Conservation (phyloP, 257 asterid species). For the Rhazya stricta region DNA sequence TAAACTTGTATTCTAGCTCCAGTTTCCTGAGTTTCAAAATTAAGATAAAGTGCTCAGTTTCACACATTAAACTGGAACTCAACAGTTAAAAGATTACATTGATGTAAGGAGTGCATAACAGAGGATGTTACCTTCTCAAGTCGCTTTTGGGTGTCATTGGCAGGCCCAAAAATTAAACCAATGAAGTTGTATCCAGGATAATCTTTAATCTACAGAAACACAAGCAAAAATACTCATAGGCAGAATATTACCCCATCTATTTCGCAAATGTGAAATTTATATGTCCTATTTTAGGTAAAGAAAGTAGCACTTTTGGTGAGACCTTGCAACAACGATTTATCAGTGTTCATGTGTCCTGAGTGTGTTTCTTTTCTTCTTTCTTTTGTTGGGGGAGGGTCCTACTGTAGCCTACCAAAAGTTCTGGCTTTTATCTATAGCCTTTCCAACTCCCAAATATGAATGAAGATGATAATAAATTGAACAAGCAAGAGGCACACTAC, state of each 20-base stretch:
- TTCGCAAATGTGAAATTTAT: not conserved
- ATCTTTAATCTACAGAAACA: constrained; percentile 64
- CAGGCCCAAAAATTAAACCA: constrained; percentile 61
- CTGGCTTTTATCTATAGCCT: not conserved
- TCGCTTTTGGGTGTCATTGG: constrained; percentile 67
- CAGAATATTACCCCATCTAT: not conserved
- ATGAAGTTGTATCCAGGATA: constrained; percentile 60
- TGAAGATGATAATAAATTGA: not conserved
- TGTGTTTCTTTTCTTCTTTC: not conserved
- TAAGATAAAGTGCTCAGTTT: not conserved
- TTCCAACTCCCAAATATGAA: not conserved
- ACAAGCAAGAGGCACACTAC: not conserved
- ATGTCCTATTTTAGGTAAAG: not conserved
- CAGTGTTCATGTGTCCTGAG: too few relatives aligned
- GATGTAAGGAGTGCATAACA: not conserved
- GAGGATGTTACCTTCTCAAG: constrained; percentile 67
- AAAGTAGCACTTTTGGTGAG: not conserved
- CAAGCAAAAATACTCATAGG: constrained; percentile 15
- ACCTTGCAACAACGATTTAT: not conserved
- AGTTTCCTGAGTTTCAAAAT: constrained; percentile 57
- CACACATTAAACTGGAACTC: not conserved
- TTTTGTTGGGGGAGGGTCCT: not conserved
- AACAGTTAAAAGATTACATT: not conserved
- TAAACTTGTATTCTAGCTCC: constrained; percentile 85
- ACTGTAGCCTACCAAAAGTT: not conserved